These are phyloP conservation scores for Fragaria iinumae DNA, from an alignment of 306 rosid species.

Conservation along the genomic window DNA sequence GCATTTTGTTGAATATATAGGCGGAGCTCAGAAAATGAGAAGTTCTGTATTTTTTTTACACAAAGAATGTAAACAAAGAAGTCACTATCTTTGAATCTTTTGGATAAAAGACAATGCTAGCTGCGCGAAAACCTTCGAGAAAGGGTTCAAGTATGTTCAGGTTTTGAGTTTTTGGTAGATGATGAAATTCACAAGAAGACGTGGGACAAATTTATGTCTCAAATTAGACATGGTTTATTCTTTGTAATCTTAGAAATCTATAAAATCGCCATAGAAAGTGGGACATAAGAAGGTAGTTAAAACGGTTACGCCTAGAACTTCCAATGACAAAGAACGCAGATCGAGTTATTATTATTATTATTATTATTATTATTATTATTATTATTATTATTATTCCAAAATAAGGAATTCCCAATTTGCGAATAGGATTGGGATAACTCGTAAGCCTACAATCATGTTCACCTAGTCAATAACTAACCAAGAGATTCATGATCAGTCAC, in stretches of 20 bases:
- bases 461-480: no score
- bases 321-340: no score
- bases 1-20: conserved; percentile 22
- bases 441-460: no score
- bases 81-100: neutral
- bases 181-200: neutral
- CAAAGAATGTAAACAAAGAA: neutral
- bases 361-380: no score
- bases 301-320: conserved; percentile 13
- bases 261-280: conserved; percentile 7
- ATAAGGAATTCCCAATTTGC: no score
- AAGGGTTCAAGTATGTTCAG: neutral
- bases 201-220: neutral
- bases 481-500: no score
- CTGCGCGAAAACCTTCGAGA: neutral
- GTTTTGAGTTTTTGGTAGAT: neutral
- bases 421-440: no score
- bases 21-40: neutral
- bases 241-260: conserved; percentile 3
- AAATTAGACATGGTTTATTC: neutral
- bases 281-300: conserved; percentile 16
- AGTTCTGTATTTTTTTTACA: neutral
- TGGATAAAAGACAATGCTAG: neutral
- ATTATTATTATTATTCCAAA: no score
- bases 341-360: no score